Conservation (phyloP, 2,329 filamentous ascomycete species). For the Talaromyces sp. region DNA sequence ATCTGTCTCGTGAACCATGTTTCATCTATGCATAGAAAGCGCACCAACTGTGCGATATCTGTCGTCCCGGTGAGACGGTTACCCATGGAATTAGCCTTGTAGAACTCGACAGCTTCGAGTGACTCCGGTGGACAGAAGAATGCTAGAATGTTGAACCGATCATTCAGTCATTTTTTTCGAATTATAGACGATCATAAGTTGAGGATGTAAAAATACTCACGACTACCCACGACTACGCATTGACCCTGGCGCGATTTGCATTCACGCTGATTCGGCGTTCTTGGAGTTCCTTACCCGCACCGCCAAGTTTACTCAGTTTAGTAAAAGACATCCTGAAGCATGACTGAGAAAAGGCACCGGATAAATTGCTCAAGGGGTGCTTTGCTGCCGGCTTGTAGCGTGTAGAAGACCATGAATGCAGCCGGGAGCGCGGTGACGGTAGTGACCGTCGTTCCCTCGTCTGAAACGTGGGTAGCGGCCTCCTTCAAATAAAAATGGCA, state of each 20-base stretch:
- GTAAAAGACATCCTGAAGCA: not conserved
- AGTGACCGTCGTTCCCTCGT: conserved; percentile 49
- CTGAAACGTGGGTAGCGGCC: conserved; percentile 40
- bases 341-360: conserved; percentile 36
- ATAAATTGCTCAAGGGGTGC: conserved; percentile 59
- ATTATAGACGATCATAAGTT: not conserved
- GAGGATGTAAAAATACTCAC: conserved; percentile 25
- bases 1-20: conserved; percentile 48
- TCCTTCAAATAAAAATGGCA: conserved; percentile 47
- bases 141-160: conserved; percentile 21
- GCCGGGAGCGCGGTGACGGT: conserved; percentile 46
- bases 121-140: conserved; percentile 48
- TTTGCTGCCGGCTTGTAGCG: conserved; percentile 51
- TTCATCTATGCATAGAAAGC: conserved; percentile 45
- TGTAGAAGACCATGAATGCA: conserved; percentile 47
- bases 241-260: conserved; percentile 51
- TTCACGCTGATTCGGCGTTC: conserved; percentile 51
- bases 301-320: conserved; percentile 19
- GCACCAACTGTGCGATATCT: conserved; percentile 47
- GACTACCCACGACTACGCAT: conserved; percentile 54
- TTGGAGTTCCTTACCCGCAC: conserved; percentile 55
- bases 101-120: conserved; percentile 42
- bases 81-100: conserved; percentile 45
- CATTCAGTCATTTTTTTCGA: not conserved
- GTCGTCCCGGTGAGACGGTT: conserved; percentile 41